Evolutionary conservation across 2,329 filamentous ascomycete species (phyloP), one percentile per base, ranked within the genome.

Genomic region (Tolypocladium nubicola): DNA sequence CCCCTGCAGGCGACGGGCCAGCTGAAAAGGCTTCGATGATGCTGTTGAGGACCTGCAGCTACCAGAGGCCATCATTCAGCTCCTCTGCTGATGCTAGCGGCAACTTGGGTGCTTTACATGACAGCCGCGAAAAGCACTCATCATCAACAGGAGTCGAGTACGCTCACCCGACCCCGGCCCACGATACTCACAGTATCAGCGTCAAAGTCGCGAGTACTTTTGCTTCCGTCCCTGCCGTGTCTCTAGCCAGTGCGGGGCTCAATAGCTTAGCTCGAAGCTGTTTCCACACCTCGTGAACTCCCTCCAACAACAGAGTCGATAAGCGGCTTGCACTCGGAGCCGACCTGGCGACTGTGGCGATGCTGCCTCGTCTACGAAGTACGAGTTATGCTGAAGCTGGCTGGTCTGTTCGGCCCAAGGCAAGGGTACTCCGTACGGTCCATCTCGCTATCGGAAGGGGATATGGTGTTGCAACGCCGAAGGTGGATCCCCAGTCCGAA

Each of bases 201-300:
- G 11, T 19, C 21, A 8, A 21, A 26, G 52, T 54, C 39, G 13
- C 26, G 7, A 21, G 38, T 54, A 54, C 52, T 33, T 54, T 19
- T 30, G 35, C 16, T 13, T 13, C 10, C 19, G 11, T 23, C 21
- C 21, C 11, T n/a, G 52, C 38, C 16, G 52, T 54, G 52, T 54
- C 38, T 54, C 52, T 54, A 54, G 39, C 39, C 38, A n/a, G 16
- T 43, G 52, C 52, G 52, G 52, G 52, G 52, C 52, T 54, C 52
- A 4, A 43, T 54, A n/a, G 23, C 23, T 33, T 54, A 54, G 52
- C 52, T 54, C 23, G 38, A 54, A 43, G 52, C 52, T 54, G 43
- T 43, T 54, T 4, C 49, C 43, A 26, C 52, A 39, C 38, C 8
- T 40, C 52, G 26, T 54, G 38, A 54, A 54, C 52, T 41, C n/a